A percentile compares a stretch with the other conserved stretches of the same genome.
These are phyloP conservation scores for Tausonia pullulans DNA, from an alignment of 1,284 basidiomycete genomes.

Conservation along the genomic window DNA sequence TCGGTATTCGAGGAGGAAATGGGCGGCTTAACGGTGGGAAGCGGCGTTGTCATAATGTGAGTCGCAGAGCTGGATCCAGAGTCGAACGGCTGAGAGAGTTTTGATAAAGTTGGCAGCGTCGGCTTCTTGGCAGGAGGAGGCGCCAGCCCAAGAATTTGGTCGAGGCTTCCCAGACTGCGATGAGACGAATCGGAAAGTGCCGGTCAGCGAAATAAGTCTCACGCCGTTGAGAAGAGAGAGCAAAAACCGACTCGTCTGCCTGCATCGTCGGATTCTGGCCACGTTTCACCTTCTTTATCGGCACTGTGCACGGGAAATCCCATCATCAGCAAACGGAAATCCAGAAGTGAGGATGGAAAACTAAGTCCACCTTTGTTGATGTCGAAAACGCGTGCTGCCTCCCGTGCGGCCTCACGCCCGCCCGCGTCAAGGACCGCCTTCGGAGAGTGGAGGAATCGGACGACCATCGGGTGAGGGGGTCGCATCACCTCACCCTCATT, in stretches of 20 bases:
- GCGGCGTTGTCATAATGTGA: conserved; percentile 9
- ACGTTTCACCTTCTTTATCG: neutral
- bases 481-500: conserved; percentile 38
- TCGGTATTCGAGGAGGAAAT: neutral
- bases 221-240: neutral
- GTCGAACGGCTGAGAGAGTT: neutral
- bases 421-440: neutral
- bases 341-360: neutral
- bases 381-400: neutral
- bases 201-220: neutral
- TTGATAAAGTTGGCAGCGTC: neutral
- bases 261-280: neutral
- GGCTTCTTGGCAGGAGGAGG: neutral
- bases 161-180: neutral
- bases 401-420: neutral
- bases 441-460: conserved; percentile 51
- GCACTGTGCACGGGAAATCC: neutral
- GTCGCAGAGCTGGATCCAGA: neutral
- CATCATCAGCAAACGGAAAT: neutral
- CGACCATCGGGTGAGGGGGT: conserved; percentile 42
- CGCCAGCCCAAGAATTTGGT: neutral
- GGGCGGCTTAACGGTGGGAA: neutral
- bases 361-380: neutral
- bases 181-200: neutral
- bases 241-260: conserved; percentile 9